Evolutionary conservation across 768 basidiomycete genomes (phyloP).

Genomic region (Lactarius sp.): DNA sequence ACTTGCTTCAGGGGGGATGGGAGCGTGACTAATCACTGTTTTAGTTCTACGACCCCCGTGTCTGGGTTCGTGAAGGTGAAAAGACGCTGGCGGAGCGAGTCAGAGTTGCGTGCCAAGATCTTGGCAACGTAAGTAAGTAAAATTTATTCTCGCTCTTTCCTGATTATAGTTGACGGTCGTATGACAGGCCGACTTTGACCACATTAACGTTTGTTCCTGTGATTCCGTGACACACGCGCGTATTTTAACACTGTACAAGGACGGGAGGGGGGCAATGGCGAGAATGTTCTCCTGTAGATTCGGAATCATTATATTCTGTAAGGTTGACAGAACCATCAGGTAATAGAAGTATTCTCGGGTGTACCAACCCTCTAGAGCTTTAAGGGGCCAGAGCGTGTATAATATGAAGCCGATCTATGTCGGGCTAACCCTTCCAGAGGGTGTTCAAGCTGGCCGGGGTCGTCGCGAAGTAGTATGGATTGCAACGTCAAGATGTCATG

Average conservation of each 20-base stretch:
- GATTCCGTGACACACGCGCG: background rate
- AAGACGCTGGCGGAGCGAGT: constrained; percentile 85
- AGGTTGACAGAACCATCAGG: background rate
- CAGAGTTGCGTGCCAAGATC: constrained; percentile 89
- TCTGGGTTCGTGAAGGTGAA: constrained; percentile 98
- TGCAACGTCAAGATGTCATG: too few species aligned
- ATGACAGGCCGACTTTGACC: constrained; percentile 13
- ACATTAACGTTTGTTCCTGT: background rate
- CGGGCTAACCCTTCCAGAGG: too few species aligned
- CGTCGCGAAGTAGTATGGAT: too few species aligned
- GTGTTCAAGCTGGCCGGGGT: too few species aligned
- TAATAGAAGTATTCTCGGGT: background rate
- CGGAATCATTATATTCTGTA: background rate
- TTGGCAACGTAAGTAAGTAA: constrained; percentile 49
- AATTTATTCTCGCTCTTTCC: background rate
- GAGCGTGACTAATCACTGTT: background rate
- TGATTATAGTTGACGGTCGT: background rate
- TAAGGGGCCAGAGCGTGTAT: background rate
- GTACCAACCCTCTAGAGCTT: background rate
- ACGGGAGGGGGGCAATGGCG: background rate
- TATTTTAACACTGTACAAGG: background rate
- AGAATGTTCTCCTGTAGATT: constrained; percentile 7
- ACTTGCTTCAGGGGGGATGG: background rate
- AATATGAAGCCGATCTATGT: background rate
- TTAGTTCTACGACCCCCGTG: constrained; percentile 90